phyloP scores from a whole-genome alignment of 2,329 filamentous ascomycete genomes.

The Rutstroemia sp. region DNA sequence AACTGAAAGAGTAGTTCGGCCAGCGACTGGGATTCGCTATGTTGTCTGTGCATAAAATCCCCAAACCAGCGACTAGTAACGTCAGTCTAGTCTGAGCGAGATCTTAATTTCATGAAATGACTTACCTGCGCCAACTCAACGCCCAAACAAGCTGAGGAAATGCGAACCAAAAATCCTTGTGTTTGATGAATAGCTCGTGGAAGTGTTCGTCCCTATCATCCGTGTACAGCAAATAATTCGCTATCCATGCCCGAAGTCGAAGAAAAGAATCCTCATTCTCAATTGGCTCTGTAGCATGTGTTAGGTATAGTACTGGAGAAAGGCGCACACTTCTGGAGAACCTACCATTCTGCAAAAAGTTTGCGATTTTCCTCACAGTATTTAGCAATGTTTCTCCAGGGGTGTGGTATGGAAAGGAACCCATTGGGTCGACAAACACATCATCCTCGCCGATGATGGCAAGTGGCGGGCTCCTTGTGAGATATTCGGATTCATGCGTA shows the following conservation, averaged over 20 bases:
- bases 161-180: slow-evolving; percentile 43
- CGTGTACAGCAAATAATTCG: slow-evolving; percentile 39
- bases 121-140: slow-evolving; percentile 37
- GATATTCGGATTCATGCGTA: slow-evolving; percentile 24
- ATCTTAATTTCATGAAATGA: slow-evolving; percentile 2
- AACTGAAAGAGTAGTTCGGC: slow-evolving; percentile 27
- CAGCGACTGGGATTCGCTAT: slow-evolving; percentile 19
- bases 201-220: slow-evolving; percentile 29
- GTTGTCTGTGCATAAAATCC: slow-evolving; percentile 21
- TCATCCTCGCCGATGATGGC: slow-evolving; percentile 26
- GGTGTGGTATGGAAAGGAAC: slow-evolving; percentile 37
- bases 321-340: slow-evolving; percentile 22
- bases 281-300: slow-evolving; percentile 32
- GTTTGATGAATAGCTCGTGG: slow-evolving; percentile 36
- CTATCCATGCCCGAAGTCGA: slow-evolving; percentile 43
- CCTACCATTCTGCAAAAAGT: slow-evolving; percentile 33
- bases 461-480: slow-evolving; percentile 20
- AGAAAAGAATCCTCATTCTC: slow-evolving; percentile 39
- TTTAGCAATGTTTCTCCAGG: slow-evolving; percentile 16
- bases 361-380: slow-evolving; percentile 24
- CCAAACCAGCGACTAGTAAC: slow-evolving; percentile 27
- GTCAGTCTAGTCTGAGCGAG: slow-evolving; percentile 13
- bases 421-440: slow-evolving; percentile 34
- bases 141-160: slow-evolving; percentile 44
- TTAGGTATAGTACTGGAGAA: slow-evolving; percentile 14